Evolutionary conservation across 148 eudicot genomes (phyloP), one percentile per base, ranked within the genome.

Genomic region (Rhododendron simsii): DNA sequence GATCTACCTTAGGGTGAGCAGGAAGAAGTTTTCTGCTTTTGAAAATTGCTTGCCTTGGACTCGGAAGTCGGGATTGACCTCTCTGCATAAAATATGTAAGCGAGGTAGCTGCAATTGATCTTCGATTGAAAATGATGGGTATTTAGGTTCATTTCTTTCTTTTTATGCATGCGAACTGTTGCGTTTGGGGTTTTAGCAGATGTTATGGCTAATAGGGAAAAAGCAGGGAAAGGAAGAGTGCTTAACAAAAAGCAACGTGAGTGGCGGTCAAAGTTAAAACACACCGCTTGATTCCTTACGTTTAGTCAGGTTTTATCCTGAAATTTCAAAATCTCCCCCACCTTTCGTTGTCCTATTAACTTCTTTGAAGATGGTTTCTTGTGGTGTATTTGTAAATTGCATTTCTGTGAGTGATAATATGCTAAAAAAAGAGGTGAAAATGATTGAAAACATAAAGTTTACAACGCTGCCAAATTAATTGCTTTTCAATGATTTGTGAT

Each of bases 121-220:
- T 53, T 63, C 91, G 35, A 82, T 83, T 20, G 92, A 94, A 88
- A 86, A 63, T 20, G 95, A 96, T 57, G 98, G 98, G 86, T 92
- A 82, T 93, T 96, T 82, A 91, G 88, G 90, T 92, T 96, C n/a
- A 73, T 93, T 85, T 91, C 96, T 10, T 93, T 89, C n/a, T 89
- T 78, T 92, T 93, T 85, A n/a, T 88, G 26, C 92, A 91, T 76
- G 88, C 88, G n/a, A 86, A 84, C 0, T 89, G 85, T 89, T 96
- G 98, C 86, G 91, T 91, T 35, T 96, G 98, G 98, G 94, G 94
- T 33, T 63, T n/a, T 96, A 84, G 98, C 98, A 57, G 93, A 93
- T 90, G 94, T 96, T 41, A 93, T 87, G 88, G 87, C 88, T 79
- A 94, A 96, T 51, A 87, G 98, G 91, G 98, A 94, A 96, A 41